phyloP scores from a whole-genome alignment of 306 rosid genomes.

The Luffa aegyptiaca region DNA sequence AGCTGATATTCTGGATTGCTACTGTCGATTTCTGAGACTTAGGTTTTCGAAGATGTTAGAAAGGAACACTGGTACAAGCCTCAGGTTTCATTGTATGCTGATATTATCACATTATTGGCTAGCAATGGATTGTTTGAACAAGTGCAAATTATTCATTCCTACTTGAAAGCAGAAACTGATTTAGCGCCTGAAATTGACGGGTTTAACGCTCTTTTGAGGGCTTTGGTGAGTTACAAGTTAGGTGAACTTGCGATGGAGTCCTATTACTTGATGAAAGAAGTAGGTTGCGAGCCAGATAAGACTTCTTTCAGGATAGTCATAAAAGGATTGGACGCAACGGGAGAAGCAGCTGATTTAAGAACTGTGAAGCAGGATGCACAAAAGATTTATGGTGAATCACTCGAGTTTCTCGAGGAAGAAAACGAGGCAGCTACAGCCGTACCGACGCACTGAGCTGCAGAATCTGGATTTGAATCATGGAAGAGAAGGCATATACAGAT shows the following conservation, averaged over 20 bases:
- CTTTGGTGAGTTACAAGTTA: slow-evolving; percentile 11
- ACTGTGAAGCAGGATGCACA: slow-evolving; percentile 33
- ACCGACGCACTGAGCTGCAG: not conserved
- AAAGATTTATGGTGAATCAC: slow-evolving; percentile 25
- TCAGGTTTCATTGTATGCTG: slow-evolving; percentile 30
- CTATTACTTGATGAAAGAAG: slow-evolving; percentile 31
- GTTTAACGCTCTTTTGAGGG: slow-evolving; percentile 28
- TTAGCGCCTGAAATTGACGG: slow-evolving; percentile 28
- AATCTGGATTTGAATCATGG: not conserved
- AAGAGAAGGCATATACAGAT: not conserved
- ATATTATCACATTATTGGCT: slow-evolving; percentile 26
- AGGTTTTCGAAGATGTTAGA: slow-evolving; percentile 37
- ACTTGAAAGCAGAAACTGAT: slow-evolving; percentile 24
- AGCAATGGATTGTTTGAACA: slow-evolving; percentile 26
- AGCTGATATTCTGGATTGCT: not conserved
- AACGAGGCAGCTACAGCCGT: slow-evolving; percentile 15
- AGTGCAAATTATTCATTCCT: slow-evolving; percentile 20
- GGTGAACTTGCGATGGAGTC: slow-evolving; percentile 28
- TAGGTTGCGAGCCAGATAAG: slow-evolving; percentile 39
- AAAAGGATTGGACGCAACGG: slow-evolving; percentile 29
- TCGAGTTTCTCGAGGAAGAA: slow-evolving; percentile 28
- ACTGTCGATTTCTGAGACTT: not conserved
- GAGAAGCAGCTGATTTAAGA: slow-evolving; percentile 16
- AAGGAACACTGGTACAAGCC: slow-evolving; percentile 39
- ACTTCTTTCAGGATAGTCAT: slow-evolving; percentile 24